Evolutionary conservation across 2,329 filamentous ascomycete species (phyloP).

Genomic region (Neoascochyta sp.): DNA sequence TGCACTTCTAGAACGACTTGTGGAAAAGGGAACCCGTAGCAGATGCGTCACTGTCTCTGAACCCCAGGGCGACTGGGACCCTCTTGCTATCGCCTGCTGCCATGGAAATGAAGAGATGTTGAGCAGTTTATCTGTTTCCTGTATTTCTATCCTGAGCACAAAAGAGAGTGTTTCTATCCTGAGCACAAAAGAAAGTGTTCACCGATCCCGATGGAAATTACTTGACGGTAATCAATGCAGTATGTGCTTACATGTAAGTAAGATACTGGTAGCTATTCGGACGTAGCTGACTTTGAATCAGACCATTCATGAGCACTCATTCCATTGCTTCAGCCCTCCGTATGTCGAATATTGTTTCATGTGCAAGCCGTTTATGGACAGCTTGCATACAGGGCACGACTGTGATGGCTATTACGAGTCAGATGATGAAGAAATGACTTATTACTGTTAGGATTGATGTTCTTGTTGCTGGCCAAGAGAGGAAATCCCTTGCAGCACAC

Average conservation of each 20-base stretch:
- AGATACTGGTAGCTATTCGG: neutral
- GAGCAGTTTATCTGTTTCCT: constrained; percentile 1
- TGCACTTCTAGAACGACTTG: constrained; percentile 3
- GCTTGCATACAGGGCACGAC: constrained; percentile 6
- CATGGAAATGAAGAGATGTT: constrained; percentile 8
- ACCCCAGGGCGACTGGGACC: constrained; percentile 7
- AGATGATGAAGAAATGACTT: no score
- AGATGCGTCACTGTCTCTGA: constrained; percentile 1
- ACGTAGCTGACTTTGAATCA: constrained; percentile 1
- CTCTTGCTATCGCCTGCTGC: constrained; percentile 10
- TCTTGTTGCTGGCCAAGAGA: no score
- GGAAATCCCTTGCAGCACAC: no score
- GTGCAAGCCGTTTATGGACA: constrained; percentile 6
- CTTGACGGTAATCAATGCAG: constrained; percentile 3
- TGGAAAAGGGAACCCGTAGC: neutral
- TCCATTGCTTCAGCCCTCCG: constrained; percentile 6
- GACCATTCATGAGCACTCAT: constrained; percentile 8
- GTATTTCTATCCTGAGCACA: no score
- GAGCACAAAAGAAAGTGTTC: no score
- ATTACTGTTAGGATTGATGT: no score
- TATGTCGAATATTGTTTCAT: constrained; percentile 10
- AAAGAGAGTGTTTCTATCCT: no score
- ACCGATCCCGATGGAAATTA: no score
- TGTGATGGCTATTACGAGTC: no score
- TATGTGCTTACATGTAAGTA: constrained; percentile 12